phyloP scores from a whole-genome alignment of 2,329 filamentous ascomycete genomes.

The Penicillium thymicola region DNA sequence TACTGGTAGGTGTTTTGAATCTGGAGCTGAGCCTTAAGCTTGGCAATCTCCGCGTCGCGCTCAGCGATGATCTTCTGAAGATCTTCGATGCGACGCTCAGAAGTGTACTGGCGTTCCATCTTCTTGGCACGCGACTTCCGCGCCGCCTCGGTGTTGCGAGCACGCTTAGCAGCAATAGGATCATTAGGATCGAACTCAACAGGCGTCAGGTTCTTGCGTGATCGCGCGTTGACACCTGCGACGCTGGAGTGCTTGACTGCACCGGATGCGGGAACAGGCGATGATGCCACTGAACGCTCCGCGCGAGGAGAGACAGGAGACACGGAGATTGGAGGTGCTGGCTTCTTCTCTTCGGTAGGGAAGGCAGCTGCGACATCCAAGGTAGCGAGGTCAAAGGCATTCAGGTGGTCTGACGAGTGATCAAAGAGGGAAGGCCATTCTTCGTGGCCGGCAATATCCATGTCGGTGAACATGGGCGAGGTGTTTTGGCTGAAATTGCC shows the following conservation, averaged over 20 bases:
- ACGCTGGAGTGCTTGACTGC: constrained; percentile 63
- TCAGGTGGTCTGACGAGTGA: constrained; percentile 24
- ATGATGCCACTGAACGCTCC: constrained; percentile 29
- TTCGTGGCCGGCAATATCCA: constrained; percentile 54
- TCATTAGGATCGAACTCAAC: constrained; percentile 75
- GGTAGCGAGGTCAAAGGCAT: constrained; percentile 29
- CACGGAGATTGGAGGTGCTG: constrained; percentile 23
- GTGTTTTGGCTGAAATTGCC: constrained; percentile 67
- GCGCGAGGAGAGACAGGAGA: constrained; percentile 31
- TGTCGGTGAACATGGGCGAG: constrained; percentile 68
- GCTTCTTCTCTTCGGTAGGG: constrained; percentile 17
- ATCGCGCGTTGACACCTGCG: constrained; percentile 68
- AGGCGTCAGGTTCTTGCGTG: constrained; percentile 75
- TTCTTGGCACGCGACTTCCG: constrained; percentile 90
- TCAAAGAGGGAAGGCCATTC: constrained; percentile 67
- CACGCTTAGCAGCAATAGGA: constrained; percentile 81
- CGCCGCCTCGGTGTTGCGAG: constrained; percentile 87
- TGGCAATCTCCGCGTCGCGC: constrained; percentile 20
- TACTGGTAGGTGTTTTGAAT: constrained; percentile 18
- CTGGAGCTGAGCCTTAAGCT: constrained; percentile 25
- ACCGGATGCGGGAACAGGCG: constrained; percentile 21
- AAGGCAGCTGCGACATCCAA: constrained; percentile 28
- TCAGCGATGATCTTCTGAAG: constrained; percentile 52
- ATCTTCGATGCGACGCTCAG: constrained; percentile 71
- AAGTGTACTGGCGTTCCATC: constrained; percentile 68